These are phyloP conservation scores for Pythium insidiosum DNA, from an alignment of 352 stramenopile genomes.

Conservation along the genomic window DNA sequence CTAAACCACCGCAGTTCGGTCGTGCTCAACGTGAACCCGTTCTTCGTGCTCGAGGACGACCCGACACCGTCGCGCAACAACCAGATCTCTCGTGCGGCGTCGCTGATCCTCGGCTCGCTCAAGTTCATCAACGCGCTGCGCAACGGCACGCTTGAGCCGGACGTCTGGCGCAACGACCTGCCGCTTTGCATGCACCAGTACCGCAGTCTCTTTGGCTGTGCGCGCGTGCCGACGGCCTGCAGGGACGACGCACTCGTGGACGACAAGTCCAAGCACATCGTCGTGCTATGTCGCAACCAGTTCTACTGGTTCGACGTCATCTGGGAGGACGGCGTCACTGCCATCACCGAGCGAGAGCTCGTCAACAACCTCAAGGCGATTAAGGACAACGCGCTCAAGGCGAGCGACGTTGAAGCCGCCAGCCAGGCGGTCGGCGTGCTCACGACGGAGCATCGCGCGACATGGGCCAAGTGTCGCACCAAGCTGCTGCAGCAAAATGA, in stretches of 20 bases:
- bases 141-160: conserved; percentile 86
- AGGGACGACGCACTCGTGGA: conserved; percentile 80
- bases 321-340: conserved; percentile 77
- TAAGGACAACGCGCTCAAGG: conserved; percentile 68
- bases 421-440: conserved; percentile 85
- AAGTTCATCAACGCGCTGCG: conserved; percentile 90
- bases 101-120: conserved; percentile 86
- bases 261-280: conserved; percentile 85
- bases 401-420: conserved; percentile 41
- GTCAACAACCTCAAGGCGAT: conserved; percentile 89
- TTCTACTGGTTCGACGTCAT: conserved; percentile 95
- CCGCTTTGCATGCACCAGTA: conserved; percentile 97
- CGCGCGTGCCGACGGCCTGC: conserved; percentile 68
- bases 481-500: conserved; percentile 68
- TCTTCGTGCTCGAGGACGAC: conserved; percentile 93
- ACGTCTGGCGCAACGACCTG: conserved; percentile 74
- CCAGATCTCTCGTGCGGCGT: conserved; percentile 86
- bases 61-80: conserved; percentile 82
- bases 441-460: conserved; percentile 86
- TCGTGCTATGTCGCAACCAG: conserved; percentile 91
- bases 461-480: conserved; percentile 85
- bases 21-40: conserved; percentile 96
- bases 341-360: conserved; percentile 89
- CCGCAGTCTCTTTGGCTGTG: conserved; percentile 85
- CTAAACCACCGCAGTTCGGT: conserved; percentile 88